Evolutionary conservation across 73 alveolate species (phyloP).

Genomic region (Effrenium voratum): DNA sequence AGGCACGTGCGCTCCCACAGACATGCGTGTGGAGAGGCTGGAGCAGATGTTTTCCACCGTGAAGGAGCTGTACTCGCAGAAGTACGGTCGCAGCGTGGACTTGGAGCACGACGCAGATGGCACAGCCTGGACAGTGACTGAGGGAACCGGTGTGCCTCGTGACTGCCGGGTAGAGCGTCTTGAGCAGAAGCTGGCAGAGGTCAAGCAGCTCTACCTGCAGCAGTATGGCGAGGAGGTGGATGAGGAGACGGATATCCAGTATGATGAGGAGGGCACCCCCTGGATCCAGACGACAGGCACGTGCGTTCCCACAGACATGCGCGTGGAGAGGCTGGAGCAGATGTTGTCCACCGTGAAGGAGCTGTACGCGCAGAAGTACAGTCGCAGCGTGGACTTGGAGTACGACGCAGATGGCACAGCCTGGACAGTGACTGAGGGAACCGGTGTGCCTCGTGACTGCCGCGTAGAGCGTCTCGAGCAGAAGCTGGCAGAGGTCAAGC

Average conservation of each 20-base stretch:
- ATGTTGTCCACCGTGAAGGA: constrained; percentile 8
- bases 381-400: constrained; percentile 41
- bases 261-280: constrained; percentile 53
- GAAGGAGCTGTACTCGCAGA: constrained; percentile 25
- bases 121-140: constrained; percentile 18
- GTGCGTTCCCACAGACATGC: constrained; percentile 17
- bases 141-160: constrained; percentile 6
- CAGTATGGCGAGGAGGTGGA: constrained; percentile 54
- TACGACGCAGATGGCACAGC: constrained; percentile 46
- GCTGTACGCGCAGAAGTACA: constrained; percentile 27
- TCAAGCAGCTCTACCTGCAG: constrained; percentile 52
- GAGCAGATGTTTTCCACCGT: constrained; percentile 31
- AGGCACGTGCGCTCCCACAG: constrained; percentile 21
- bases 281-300: constrained; percentile 30
- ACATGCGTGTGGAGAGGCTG: constrained; percentile 30
- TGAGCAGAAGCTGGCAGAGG: constrained; percentile 71
- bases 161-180: constrained; percentile 70
- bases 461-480: constrained; percentile 51
- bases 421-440: constrained; percentile 36
- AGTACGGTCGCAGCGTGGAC: constrained; percentile 63
- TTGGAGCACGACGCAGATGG: constrained; percentile 63
- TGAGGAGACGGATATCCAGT: background rate
- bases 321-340: constrained; percentile 34
- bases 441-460: constrained; percentile 52
- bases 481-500: constrained; percentile 31